A percentile compares a stretch with the other conserved stretches of the same genome.
Evolutionary conservation across 2,329 filamentous ascomycete species (phyloP).

Genomic region (Calonectria pauciramosa): DNA sequence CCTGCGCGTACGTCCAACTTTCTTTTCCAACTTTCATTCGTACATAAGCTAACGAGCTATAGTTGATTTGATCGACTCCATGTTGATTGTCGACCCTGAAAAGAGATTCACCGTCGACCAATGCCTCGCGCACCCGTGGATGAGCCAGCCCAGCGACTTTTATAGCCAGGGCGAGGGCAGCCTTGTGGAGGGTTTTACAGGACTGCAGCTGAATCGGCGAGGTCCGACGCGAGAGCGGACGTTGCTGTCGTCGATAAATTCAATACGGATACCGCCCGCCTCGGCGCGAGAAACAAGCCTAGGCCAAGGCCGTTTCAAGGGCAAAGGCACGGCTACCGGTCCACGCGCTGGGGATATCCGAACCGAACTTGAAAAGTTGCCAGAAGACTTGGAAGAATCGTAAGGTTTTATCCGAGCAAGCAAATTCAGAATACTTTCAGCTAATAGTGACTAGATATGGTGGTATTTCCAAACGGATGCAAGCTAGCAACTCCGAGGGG

Average conservation of each 20-base stretch:
- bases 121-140: background rate
- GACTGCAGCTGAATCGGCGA: background rate
- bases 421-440: too few relatives aligned
- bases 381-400: too few relatives aligned
- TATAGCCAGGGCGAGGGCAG: too few relatives aligned
- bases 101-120: background rate
- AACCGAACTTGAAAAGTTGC: too few relatives aligned
- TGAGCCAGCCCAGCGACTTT: background rate
- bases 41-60: background rate
- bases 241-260: background rate
- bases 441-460: too few relatives aligned
- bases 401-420: too few relatives aligned
- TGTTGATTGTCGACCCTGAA: background rate
- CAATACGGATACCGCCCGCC: background rate
- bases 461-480: too few relatives aligned
- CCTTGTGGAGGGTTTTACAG: background rate
- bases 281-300: background rate
- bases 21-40: background rate
- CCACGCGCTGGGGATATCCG: too few relatives aligned
- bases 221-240: background rate
- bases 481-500: too few relatives aligned
- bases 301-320: background rate
- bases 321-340: background rate
- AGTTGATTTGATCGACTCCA: constrained; percentile 8
- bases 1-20: background rate